These are phyloP conservation scores for Citrus sinensis DNA, from an alignment of 345 rosid genomes.

Conservation along the genomic window DNA sequence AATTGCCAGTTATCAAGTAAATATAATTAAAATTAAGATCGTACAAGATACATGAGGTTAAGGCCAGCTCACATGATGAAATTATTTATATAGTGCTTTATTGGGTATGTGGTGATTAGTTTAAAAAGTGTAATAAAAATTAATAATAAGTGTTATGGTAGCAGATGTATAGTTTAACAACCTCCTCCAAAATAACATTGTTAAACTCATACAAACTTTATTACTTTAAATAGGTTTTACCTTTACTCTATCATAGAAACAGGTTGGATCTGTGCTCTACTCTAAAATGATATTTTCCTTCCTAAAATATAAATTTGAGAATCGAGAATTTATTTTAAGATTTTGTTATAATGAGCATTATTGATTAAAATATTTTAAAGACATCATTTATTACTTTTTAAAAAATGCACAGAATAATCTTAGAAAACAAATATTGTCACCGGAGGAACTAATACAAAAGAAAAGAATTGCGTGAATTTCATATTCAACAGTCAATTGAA, in stretches of 20 bases:
- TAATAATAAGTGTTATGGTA: not conserved
- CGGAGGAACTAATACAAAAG: not conserved
- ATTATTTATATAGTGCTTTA: too few relatives aligned
- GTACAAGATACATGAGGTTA: too few relatives aligned
- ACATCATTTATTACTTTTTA: not conserved
- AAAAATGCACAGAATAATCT: not conserved
- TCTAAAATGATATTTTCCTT: not conserved
- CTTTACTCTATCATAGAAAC: not conserved
- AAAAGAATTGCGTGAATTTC: not conserved
- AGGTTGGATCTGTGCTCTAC: not conserved
- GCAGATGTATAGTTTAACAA: not conserved
- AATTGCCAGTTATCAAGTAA: too few relatives aligned
- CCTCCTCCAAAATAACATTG: not conserved
- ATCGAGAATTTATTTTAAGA: not conserved
- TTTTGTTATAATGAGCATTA: not conserved
- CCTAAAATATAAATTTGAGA: not conserved
- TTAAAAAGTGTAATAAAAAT: too few relatives aligned
- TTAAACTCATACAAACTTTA: not conserved
- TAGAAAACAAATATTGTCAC: not conserved
- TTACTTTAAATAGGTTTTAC: not conserved
- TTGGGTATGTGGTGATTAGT: not conserved
- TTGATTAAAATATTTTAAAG: not conserved
- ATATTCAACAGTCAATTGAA: not conserved
- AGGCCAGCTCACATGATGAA: not conserved
- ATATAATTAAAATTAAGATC: too few relatives aligned